Conservation (phyloP, 202 grass and related monocot species). For the Schoenoplectus triqueter region DNA sequence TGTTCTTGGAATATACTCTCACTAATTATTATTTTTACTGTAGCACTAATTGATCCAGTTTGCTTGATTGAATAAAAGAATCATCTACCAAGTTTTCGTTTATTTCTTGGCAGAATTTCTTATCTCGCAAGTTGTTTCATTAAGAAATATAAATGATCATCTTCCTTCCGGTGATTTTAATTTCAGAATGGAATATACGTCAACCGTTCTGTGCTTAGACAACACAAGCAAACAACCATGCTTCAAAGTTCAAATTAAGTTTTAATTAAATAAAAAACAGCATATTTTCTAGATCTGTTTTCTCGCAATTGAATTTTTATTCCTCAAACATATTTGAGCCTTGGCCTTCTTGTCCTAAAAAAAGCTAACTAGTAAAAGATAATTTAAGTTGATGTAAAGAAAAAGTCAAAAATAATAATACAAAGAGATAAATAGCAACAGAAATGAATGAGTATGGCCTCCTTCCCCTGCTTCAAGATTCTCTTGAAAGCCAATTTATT, state of each 20-base stretch:
- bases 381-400: constrained; percentile 7
- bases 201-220: no score
- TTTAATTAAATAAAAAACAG: no score
- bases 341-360: no score
- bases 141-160: neutral
- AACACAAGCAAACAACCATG: no score
- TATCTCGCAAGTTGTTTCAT: neutral
- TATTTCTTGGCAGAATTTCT: neutral
- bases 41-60: neutral
- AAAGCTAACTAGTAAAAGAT: no score
- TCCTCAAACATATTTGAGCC: no score
- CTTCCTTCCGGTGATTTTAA: neutral
- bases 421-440: neutral
- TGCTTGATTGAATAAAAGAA: neutral
- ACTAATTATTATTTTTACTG: neutral
- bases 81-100: neutral
- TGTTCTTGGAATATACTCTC: neutral
- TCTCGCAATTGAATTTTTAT: no score
- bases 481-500: neutral
- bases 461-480: constrained; percentile 13
- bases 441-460: neutral
- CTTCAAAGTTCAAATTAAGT: no score
- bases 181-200: no score
- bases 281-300: no score
- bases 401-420: neutral